Base-by-base conservation (phyloP, 164 flowering plant species). In the Tinospora cordifolia region DNA sequence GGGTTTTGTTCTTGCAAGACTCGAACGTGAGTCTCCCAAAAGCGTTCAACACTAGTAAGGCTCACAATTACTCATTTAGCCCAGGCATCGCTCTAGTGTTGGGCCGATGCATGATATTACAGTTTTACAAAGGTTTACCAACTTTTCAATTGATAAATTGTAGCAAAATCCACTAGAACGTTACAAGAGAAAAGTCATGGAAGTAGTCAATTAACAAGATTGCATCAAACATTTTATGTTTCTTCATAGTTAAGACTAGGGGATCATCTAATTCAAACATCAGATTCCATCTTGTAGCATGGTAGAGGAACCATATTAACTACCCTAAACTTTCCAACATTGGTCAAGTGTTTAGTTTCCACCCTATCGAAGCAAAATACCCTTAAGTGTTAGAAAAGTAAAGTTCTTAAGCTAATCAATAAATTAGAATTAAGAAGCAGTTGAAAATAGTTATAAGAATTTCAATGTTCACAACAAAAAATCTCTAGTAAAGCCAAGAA, bases 401-500 rank as follows among this genome's bases (percentile, higher is more conserved):
- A 40, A 8, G 2, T 13, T 9, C 17, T 8, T 6, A 21, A 15
- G 22, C n/a, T 30, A 30, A 30, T 30, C 36, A 30, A 30, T 30
- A 30, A 30, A 30, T 30, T 30, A 30, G 36, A 10, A 19, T 36
- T 54, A 24, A 5, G n/a, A 49, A 8, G 49, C 6, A 38, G n/a
- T 8, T 8, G 10, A 67, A 24, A 3, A 38, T 84, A 93, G 97
- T 97, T 91, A 84, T 92, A 95, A 66, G 84, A 95, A 68, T 95
- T 95, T 98, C 99, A 92, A 76, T 95, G 99, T 30, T 98, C 99
- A 46, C 99, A 85, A 1, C 99, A 84, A 26, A 92, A 85, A 13
- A 95, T 89, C 78, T 95, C 99, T 3, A 90, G 66, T 19, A 90
- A 91, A 75, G 98, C 96, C 81, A 91, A 76, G 63, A 85, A 78